phyloP scores from a whole-genome alignment of 2,329 filamentous ascomycete species.

The Xylaria sp. region DNA sequence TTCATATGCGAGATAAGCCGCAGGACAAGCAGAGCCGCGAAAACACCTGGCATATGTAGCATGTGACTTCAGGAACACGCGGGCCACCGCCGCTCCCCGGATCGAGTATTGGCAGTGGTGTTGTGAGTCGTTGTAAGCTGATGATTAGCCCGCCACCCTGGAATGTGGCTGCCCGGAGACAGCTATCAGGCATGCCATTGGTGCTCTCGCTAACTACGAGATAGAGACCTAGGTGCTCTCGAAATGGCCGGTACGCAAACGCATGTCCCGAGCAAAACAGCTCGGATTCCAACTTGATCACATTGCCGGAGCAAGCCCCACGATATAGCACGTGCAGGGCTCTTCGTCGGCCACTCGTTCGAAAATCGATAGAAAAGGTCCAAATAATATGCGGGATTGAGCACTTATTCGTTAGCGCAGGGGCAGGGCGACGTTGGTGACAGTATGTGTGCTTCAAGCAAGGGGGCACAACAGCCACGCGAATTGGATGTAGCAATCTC shows the following conservation, averaged over 20 bases:
- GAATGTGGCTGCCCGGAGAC: constrained; percentile 4
- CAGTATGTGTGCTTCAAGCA: constrained; percentile 8
- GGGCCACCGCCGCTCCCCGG: constrained; percentile 24
- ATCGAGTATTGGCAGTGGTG: not conserved
- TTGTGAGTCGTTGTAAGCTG: constrained; percentile 5
- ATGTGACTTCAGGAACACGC: constrained; percentile 28
- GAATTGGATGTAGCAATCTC: constrained; percentile 16
- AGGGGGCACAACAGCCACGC: constrained; percentile 10
- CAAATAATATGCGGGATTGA: not conserved
- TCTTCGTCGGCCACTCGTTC: constrained; percentile 8
- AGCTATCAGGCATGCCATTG: constrained; percentile 7
- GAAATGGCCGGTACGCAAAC: constrained; percentile 13
- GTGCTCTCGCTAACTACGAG: constrained; percentile 4
- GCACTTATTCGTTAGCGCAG: constrained; percentile 14
- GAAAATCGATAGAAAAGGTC: constrained; percentile 5
- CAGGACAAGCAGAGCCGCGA: constrained; percentile 8
- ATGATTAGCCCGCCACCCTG: constrained; percentile 9
- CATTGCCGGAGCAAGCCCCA: constrained; percentile 5
- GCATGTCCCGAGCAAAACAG: not conserved
- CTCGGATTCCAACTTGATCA: not conserved
- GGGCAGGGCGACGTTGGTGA: constrained; percentile 14
- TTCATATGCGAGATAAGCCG: constrained; percentile 1
- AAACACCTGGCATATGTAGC: too few relatives aligned
- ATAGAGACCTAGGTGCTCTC: constrained; percentile 2
- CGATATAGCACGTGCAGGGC: constrained; percentile 13